A percentile compares a stretch with the other conserved stretches of the same genome.
phyloP scores from a whole-genome alignment of 192 early-diverging fungal genomes.

The Paraglomus occultum region DNA sequence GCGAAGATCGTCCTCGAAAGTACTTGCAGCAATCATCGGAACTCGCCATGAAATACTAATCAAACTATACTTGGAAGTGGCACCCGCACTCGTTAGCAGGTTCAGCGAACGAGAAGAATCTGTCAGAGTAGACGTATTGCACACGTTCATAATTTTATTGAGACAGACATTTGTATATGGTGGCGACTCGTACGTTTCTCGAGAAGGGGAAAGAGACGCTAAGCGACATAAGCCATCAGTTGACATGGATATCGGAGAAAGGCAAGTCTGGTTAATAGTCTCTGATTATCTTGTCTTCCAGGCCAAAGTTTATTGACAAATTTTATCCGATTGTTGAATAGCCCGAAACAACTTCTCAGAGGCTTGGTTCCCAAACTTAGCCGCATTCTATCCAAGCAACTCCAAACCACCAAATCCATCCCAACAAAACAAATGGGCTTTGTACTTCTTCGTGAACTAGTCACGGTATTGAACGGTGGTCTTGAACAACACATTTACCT shows the following conservation, averaged over 20 bases:
- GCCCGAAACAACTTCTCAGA: conserved; percentile 56
- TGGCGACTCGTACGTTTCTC: conserved; percentile 39
- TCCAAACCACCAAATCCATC: conserved; percentile 63
- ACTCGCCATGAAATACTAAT: conserved; percentile 68
- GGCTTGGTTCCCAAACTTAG: conserved; percentile 63
- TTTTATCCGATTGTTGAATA: conserved; percentile 5
- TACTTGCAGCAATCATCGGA: conserved; percentile 65
- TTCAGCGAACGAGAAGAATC: conserved; percentile 87
- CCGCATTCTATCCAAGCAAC: conserved; percentile 66
- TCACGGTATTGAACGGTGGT: conserved; percentile 70
- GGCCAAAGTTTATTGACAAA: not conserved
- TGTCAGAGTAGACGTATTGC: conserved; percentile 76
- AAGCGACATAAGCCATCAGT: conserved; percentile 43
- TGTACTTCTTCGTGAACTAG: conserved; percentile 66
- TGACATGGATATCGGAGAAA: conserved; percentile 48
- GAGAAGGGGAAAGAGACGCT: conserved; percentile 45
- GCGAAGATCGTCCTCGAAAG: conserved; percentile 72
- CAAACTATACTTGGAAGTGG: conserved; percentile 63
- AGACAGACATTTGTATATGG: conserved; percentile 54
- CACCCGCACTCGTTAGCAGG: conserved; percentile 68
- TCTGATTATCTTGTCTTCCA: not conserved
- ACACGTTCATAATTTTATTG: conserved; percentile 67
- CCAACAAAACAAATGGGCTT: conserved; percentile 74
- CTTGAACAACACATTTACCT: conserved; percentile 60
- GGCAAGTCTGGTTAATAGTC: conserved; percentile 25